Evolutionary conservation across 164 flowering plant species (phyloP).

Genomic region (Piper longum): DNA sequence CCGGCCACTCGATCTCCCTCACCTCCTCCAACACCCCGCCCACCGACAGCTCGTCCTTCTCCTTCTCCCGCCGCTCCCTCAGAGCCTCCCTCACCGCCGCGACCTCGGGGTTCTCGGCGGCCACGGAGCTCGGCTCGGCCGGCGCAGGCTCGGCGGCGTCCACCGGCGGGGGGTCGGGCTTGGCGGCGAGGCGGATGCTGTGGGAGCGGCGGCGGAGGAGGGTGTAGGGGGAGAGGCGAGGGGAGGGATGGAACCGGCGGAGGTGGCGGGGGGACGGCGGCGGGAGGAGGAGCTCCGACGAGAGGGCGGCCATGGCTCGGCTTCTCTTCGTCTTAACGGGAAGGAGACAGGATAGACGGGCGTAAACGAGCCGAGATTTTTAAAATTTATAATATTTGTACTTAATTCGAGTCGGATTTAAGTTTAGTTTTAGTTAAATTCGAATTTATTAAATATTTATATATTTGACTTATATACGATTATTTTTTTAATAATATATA

Average conservation of each 20-base stretch:
- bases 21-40: constrained; percentile 63
- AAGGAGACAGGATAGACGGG: no score
- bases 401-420: no score
- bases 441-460: no score
- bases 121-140: neutral
- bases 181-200: neutral
- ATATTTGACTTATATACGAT: no score
- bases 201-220: neutral
- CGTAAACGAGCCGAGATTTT: no score
- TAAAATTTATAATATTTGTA: no score
- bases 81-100: neutral
- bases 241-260: neutral
- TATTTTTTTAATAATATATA: no score
- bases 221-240: neutral
- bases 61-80: constrained; percentile 14
- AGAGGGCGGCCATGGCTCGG: no score
- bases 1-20: constrained; percentile 72
- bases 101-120: neutral
- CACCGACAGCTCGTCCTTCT: constrained; percentile 14
- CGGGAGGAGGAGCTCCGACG: neutral
- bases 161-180: neutral
- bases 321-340: no score
- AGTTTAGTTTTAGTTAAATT: no score
- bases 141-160: neutral
- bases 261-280: neutral